Evolutionary conservation across 179 eudicot genomes (phyloP).

Genomic region (Patellifolia procumbens): DNA sequence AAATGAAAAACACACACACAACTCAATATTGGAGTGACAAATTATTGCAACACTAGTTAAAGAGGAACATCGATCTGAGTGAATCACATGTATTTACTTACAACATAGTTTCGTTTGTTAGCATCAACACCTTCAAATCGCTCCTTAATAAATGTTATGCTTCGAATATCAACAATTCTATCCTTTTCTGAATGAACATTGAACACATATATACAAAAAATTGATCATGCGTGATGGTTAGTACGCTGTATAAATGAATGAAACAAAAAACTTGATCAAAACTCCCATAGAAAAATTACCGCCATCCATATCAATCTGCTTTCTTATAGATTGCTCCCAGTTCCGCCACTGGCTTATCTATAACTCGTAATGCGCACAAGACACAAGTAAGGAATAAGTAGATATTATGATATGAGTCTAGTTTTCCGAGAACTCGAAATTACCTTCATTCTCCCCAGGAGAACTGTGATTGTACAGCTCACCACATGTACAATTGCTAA

Average conservation of each 20-base stretch:
- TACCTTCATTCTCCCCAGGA: conserved; percentile 37
- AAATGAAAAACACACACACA: too few relatives aligned
- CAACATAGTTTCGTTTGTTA: conserved; percentile 2
- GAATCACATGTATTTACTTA: too few relatives aligned
- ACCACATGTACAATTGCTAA: conserved; percentile 37
- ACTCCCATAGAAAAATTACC: not conserved
- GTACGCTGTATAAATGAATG: not conserved
- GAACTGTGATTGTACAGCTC: conserved; percentile 34
- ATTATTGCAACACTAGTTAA: not conserved
- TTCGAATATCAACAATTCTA: not conserved
- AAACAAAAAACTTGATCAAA: not conserved
- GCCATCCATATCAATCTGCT: not conserved
- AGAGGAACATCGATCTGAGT: too few relatives aligned
- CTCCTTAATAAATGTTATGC: conserved; percentile 14
- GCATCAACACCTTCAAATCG: conserved; percentile 15
- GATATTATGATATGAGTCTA: not conserved
- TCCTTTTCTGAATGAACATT: not conserved
- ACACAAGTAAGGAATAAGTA: not conserved
- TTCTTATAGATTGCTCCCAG: conserved; percentile 28
- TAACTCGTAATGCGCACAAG: conserved; percentile 2
- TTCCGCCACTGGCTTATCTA: conserved; percentile 32
- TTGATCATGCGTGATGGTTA: too few relatives aligned
- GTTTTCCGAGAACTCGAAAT: too few relatives aligned
- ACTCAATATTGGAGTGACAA: not conserved
- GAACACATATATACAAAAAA: too few relatives aligned